Base-by-base conservation (phyloP, 2,329 filamentous ascomycete species). In the Calonectria leucothoes region DNA sequence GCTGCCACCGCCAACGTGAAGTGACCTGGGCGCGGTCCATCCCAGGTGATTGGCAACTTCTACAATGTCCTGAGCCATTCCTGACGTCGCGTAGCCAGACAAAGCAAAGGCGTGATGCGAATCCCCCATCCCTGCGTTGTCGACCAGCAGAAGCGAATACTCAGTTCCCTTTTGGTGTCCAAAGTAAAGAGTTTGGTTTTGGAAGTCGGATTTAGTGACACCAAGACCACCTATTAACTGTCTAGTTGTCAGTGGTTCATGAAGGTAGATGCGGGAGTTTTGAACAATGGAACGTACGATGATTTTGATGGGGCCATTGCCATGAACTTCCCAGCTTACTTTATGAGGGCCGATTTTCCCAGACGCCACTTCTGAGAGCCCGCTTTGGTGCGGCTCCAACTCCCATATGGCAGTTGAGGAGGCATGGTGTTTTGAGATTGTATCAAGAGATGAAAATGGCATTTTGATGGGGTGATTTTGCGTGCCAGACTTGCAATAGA, bases 251-350 rank as follows among this genome's bases (percentile, higher is more conserved):
- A 33, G 25, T 23, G n/a, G 7, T 6, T 23, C 20, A 29, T 31
- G 3, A 11, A 29, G 12, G 8, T 61, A 6, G 17, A 37, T n/a
- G 6, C 5, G 45, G 4, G 17, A 2, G 29, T 17, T 20, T 7
- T 31, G 4, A 29, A 27, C 6, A 37, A 37, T 6, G 10, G 2
- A n/a, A 48, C 39, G 12, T 48, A 25, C 59, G 20, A 64, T 64
- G 3, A 64, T 64, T 33, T 64, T 64, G 29, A 45, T 33, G 39
- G 27, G 25, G 11, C 59, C 59, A 48, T 64, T 6, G 10, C 59
- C 59, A 10, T 64, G 59, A 33, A 64, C 59, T 20, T 64, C 59
- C 39, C 59, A 64, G 59, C 59, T 64, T 25, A 64, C 39, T 23
- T 64, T 48, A 48, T 48, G 59, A 3, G 59, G 17, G 27, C 59